These are phyloP conservation scores for Krasilnikovozyma curviuscula DNA, from an alignment of 768 basidiomycete species.

Conservation along the genomic window DNA sequence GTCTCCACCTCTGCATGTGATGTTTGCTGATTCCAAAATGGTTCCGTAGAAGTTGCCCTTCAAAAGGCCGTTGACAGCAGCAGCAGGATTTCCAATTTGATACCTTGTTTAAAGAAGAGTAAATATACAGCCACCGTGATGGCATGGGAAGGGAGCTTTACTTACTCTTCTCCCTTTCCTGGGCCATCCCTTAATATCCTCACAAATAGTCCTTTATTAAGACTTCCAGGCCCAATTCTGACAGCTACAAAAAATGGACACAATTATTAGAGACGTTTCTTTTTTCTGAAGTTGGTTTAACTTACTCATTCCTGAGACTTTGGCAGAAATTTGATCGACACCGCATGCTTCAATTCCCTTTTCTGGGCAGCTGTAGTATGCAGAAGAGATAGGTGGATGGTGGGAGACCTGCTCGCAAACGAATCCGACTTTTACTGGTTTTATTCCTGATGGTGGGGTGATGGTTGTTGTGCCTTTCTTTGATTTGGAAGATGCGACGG, in stretches of 20 bases:
- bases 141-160: neutral
- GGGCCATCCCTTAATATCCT: conserved; percentile 31
- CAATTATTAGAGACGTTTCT: no score
- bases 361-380: conserved; percentile 54
- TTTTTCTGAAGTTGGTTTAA: neutral
- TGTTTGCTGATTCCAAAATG: conserved; percentile 53
- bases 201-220: conserved; percentile 37
- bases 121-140: neutral
- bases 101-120: conserved; percentile 31
- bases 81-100: conserved; percentile 74
- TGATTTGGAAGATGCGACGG: no score
- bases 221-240: conserved; percentile 59
- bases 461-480: no score
- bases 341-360: conserved; percentile 53
- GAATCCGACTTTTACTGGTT: conserved; percentile 45
- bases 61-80: conserved; percentile 75
- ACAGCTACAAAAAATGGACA: conserved; percentile 29
- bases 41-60: conserved; percentile 84
- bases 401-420: conserved; percentile 90
- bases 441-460: no score
- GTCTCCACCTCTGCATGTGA: conserved; percentile 57
- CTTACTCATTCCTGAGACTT: conserved; percentile 59
- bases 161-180: conserved; percentile 44
- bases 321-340: conserved; percentile 82
- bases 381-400: conserved; percentile 85